phyloP scores from a whole-genome alignment of 345 rosid genomes.

The Kandelia obovata region DNA sequence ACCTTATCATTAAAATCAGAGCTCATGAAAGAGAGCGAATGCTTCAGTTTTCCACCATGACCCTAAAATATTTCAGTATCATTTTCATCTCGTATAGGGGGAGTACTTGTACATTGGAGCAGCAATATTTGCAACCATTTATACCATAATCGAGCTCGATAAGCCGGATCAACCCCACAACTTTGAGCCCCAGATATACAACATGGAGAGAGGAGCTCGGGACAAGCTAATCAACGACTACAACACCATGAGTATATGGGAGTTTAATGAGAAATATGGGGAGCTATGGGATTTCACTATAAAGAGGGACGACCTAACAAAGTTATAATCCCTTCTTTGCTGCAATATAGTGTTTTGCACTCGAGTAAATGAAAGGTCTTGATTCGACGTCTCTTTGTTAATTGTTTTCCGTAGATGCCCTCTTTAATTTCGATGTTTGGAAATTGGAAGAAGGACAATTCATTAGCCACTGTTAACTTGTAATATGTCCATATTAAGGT shows the following conservation, averaged over 20 bases:
- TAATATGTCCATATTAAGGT: too few relatives aligned
- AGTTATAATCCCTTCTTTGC: conserved; percentile 34
- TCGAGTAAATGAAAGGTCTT: too few relatives aligned
- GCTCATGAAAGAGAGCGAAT: too few relatives aligned
- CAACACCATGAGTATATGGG: conserved; percentile 87
- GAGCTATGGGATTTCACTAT: conserved; percentile 91
- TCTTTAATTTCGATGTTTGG: too few relatives aligned
- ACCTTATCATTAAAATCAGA: too few relatives aligned
- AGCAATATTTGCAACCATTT: conserved; percentile 55
- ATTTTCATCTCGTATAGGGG: conserved; percentile 34
- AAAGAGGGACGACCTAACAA: conserved; percentile 52
- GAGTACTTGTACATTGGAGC: conserved; percentile 85
- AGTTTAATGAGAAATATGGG: conserved; percentile 86
- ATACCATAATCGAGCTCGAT: conserved; percentile 78
- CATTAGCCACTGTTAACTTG: too few relatives aligned
- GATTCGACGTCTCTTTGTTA: too few relatives aligned
- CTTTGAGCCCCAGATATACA: conserved; percentile 90
- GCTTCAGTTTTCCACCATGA: not conserved
- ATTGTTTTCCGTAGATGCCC: too few relatives aligned
- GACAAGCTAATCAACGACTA: conserved; percentile 82
- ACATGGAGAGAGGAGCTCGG: conserved; percentile 82
- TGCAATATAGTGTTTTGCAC: too few relatives aligned
- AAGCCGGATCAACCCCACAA: conserved; percentile 90
- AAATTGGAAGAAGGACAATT: too few relatives aligned
- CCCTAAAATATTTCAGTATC: not conserved